Percentiles rank a stretch among this genome's conserved stretches.
phyloP scores from a whole-genome alignment of 2,329 filamentous ascomycete species.

The Drechslerella stenobrocha region DNA sequence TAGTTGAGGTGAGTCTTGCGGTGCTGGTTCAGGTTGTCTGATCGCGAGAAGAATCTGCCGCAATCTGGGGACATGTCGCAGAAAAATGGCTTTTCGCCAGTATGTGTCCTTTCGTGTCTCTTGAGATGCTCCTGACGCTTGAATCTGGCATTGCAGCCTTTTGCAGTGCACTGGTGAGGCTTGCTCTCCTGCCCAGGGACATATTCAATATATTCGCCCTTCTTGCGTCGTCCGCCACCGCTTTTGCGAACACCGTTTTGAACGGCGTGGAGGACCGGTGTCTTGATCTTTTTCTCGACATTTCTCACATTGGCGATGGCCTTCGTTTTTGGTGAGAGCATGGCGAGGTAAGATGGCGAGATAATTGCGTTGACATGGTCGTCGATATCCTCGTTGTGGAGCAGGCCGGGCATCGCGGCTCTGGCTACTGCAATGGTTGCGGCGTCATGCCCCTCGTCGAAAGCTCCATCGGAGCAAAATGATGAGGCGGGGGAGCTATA shows the following conservation, averaged over 20 bases:
- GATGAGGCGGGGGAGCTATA: slow-evolving; percentile 43
- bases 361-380: slow-evolving; percentile 23
- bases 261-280: slow-evolving; percentile 13
- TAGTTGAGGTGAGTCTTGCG: slow-evolving; percentile 51
- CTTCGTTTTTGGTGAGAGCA: slow-evolving; percentile 37
- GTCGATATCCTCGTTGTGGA: slow-evolving; percentile 42
- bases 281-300: slow-evolving; percentile 21
- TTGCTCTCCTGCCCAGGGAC: slow-evolving; percentile 42
- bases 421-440: slow-evolving; percentile 41
- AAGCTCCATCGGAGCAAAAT: slow-evolving; percentile 36
- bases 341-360: slow-evolving; percentile 37
- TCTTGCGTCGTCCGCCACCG: slow-evolving; percentile 4
- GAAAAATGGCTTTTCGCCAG: slow-evolving; percentile 50
- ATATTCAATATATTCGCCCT: slow-evolving; percentile 25
- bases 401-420: slow-evolving; percentile 44
- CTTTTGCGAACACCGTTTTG: slow-evolving; percentile 30
- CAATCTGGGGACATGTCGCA: slow-evolving; percentile 49
- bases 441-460: slow-evolving; percentile 43
- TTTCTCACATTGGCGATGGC: slow-evolving; percentile 20
- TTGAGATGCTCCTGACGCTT: slow-evolving; percentile 52
- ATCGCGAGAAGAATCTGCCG: slow-evolving; percentile 51
- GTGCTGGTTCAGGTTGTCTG: slow-evolving; percentile 51
- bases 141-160: slow-evolving; percentile 49
- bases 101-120: slow-evolving; percentile 52
- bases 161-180: slow-evolving; percentile 47